These are phyloP conservation scores for Rhizopogon vulgaris DNA, from an alignment of 768 basidiomycete species.

Conservation along the genomic window DNA sequence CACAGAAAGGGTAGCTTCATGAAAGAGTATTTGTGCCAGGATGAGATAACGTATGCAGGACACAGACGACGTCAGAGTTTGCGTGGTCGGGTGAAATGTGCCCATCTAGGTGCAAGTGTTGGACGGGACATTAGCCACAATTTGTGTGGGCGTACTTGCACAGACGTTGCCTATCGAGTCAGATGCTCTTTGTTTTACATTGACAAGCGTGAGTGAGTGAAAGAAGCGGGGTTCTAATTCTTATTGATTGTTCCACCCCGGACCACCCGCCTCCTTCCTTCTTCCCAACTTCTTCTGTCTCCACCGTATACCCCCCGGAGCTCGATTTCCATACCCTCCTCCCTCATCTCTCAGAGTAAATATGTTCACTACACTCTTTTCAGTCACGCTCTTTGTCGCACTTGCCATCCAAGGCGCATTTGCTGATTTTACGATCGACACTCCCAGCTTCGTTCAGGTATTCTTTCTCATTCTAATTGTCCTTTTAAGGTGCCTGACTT, in stretches of 20 bases:
- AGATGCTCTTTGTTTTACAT: too few relatives aligned
- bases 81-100: too few relatives aligned
- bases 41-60: too few relatives aligned
- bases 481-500: neutral
- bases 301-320: slow-evolving; percentile 16
- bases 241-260: slow-evolving; percentile 10
- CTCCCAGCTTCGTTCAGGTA: slow-evolving; percentile 52
- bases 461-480: neutral
- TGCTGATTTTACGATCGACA: slow-evolving; percentile 48
- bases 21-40: too few relatives aligned
- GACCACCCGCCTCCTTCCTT: slow-evolving; percentile 13
- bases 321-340: neutral
- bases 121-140: too few relatives aligned
- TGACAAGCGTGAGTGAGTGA: too few relatives aligned
- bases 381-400: slow-evolving; percentile 57
- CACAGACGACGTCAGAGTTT: too few relatives aligned
- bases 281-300: slow-evolving; percentile 15
- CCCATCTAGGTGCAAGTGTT: too few relatives aligned
- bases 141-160: too few relatives aligned
- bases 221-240: slow-evolving; percentile 30
- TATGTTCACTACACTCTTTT: slow-evolving; percentile 82
- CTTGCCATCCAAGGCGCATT: slow-evolving; percentile 46
- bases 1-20: too few relatives aligned
- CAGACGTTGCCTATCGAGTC: too few relatives aligned
- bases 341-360: slow-evolving; percentile 12